These are phyloP conservation scores for Adansonia rubrostipa DNA, from an alignment of 441 rosid genomes.

Conservation along the genomic window DNA sequence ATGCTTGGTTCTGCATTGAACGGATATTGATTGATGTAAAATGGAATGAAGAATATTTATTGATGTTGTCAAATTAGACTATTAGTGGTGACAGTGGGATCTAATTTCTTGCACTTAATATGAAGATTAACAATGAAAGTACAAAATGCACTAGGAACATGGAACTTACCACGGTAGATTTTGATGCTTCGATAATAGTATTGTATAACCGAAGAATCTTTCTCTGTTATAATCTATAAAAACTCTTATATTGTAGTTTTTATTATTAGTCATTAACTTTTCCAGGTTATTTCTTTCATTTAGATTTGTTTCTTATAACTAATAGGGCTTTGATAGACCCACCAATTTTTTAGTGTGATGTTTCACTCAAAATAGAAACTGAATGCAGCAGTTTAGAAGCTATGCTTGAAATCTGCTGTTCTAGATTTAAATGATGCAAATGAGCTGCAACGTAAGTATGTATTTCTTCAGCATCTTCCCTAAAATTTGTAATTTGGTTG, in stretches of 20 bases:
- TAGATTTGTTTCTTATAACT: not conserved
- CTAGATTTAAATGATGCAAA: not conserved
- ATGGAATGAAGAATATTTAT: not conserved
- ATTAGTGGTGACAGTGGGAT: not conserved
- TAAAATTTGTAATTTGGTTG: not conserved
- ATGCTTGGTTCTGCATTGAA: not conserved
- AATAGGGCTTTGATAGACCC: not conserved
- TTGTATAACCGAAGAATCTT: not conserved
- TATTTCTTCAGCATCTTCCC: constrained; percentile 1
- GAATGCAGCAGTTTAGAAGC: not conserved
- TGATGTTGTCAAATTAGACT: too few species aligned
- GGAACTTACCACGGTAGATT: not conserved
- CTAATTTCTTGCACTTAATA: not conserved
- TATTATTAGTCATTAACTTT: not conserved
- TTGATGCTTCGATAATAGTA: not conserved
- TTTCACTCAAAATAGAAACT: not conserved
- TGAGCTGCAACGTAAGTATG: not conserved
- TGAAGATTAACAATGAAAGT: not conserved
- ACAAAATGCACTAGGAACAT: constrained; percentile 4
- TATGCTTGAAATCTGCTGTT: not conserved
- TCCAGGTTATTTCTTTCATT: not conserved
- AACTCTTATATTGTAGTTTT: not conserved
- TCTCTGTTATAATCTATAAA: constrained; percentile 1
- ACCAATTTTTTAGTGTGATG: not conserved
- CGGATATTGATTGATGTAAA: not conserved